A percentile compares a stretch with the other conserved stretches of the same genome.
Evolutionary conservation across 495 filamentous ascomycete genomes (phyloP).

Genomic region (Aspergillus nidulans): DNA sequence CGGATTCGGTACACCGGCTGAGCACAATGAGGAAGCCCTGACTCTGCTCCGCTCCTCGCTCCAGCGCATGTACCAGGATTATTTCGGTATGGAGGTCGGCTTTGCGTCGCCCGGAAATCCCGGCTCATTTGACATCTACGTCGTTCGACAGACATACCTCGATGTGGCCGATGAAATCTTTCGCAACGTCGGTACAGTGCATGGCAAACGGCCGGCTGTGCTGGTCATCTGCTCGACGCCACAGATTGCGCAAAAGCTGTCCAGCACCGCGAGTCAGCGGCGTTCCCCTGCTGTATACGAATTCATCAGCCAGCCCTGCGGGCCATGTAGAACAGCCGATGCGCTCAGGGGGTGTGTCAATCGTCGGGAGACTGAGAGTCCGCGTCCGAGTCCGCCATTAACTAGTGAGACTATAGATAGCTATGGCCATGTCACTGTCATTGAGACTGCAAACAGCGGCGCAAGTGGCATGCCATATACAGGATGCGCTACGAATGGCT

Average conservation of each 20-base stretch:
- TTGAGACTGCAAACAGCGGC: too few species aligned
- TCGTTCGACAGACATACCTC: neutral
- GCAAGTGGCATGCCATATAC: neutral
- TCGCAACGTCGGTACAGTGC: neutral
- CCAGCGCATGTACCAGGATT: slow-evolving; percentile 1
- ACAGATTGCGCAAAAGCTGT: slow-evolving; percentile 22
- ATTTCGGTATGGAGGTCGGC: slow-evolving; percentile 6
- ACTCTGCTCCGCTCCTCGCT: slow-evolving; percentile 3
- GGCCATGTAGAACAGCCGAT: slow-evolving; percentile 23
- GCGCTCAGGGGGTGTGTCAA: slow-evolving; percentile 22
- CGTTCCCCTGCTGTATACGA: slow-evolving; percentile 11
- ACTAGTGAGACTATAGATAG: neutral
- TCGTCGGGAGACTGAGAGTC: slow-evolving; percentile 11
- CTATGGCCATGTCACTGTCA: neutral
- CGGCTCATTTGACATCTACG: slow-evolving; percentile 1
- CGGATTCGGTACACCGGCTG: neutral
- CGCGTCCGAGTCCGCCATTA: too few species aligned
- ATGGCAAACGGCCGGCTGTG: slow-evolving; percentile 9
- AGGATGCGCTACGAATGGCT: too few species aligned
- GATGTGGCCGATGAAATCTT: neutral
- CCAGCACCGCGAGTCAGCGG: slow-evolving; percentile 8
- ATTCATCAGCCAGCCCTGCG: slow-evolving; percentile 31
- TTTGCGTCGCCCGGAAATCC: neutral
- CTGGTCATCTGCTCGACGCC: slow-evolving; percentile 27
- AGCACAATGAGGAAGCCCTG: neutral